A percentile compares a stretch with the other conserved stretches of the same genome.
Evolutionary conservation across 495 filamentous ascomycete species (phyloP).

Genomic region (Neurospora sublineolata): DNA sequence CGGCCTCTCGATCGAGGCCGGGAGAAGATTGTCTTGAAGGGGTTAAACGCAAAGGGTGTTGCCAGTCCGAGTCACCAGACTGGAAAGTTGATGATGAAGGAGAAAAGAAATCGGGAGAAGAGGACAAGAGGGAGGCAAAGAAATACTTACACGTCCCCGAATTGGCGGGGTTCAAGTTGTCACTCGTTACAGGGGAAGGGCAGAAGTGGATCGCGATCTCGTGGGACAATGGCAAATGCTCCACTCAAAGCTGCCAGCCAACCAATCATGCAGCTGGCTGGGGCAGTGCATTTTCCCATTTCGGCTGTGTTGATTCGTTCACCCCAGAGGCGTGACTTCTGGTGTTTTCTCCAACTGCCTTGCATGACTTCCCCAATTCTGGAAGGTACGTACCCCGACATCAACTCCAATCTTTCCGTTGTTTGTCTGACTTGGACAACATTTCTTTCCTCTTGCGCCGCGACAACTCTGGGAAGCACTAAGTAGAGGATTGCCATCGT

Average conservation of each 20-base stretch:
- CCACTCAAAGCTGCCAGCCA: background rate
- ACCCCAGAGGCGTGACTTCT: background rate
- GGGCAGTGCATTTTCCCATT: background rate
- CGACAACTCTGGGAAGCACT: too few species aligned
- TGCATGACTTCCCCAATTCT: background rate
- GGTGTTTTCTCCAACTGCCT: background rate
- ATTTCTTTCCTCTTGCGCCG: background rate
- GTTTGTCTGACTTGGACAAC: background rate
- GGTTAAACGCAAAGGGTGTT: background rate
- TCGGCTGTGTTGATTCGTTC: background rate
- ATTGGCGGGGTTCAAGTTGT: background rate
- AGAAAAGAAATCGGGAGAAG: background rate
- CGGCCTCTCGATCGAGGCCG: constrained; percentile 17
- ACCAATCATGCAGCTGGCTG: background rate
- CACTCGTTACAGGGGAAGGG: background rate
- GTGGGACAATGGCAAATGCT: background rate
- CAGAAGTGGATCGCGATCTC: background rate
- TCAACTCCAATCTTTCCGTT: background rate
- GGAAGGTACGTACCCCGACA: background rate
- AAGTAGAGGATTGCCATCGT: too few species aligned
- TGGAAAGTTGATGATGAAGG: background rate
- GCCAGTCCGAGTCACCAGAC: background rate
- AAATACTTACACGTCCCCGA: background rate
- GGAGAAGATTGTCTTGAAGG: background rate
- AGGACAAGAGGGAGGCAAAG: background rate